These are phyloP conservation scores for Crucihimalaya himalaica DNA, from an alignment of 345 rosid genomes.

Conservation along the genomic window DNA sequence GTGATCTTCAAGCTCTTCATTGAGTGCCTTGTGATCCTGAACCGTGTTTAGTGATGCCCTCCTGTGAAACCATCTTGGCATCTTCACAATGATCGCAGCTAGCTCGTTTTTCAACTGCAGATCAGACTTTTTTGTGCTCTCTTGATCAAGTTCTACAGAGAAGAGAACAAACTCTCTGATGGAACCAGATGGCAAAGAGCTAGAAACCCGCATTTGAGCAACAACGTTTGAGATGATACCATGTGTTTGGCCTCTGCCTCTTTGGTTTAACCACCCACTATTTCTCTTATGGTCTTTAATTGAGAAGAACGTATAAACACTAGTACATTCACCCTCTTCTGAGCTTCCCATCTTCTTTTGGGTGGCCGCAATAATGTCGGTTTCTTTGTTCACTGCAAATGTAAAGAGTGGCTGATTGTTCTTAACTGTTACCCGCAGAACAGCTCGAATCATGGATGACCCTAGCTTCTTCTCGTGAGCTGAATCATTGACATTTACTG, in stretches of 20 bases:
- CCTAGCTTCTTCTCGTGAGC: slow-evolving; percentile 49
- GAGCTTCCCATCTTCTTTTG: slow-evolving; percentile 55
- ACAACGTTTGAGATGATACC: slow-evolving; percentile 61
- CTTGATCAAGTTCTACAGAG: slow-evolving; percentile 55
- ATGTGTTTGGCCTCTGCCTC: slow-evolving; percentile 61
- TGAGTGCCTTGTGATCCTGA: slow-evolving; percentile 34
- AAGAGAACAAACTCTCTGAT: slow-evolving; percentile 75
- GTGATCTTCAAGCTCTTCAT: slow-evolving; percentile 33
- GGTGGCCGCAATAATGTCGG: slow-evolving; percentile 75
- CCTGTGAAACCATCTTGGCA: slow-evolving; percentile 47
- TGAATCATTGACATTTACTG: slow-evolving; percentile 45
- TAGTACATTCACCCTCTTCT: slow-evolving; percentile 51
- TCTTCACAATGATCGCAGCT: slow-evolving; percentile 77
- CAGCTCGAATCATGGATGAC: slow-evolving; percentile 65
- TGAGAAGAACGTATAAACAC: slow-evolving; percentile 71
- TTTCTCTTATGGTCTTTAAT: slow-evolving; percentile 71
- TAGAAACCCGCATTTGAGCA: slow-evolving; percentile 80
- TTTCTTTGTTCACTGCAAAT: slow-evolving; percentile 76
- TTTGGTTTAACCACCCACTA: slow-evolving; percentile 73
- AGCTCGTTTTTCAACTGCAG: slow-evolving; percentile 71
- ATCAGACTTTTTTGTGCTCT: slow-evolving; percentile 47
- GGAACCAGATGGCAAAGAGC: slow-evolving; percentile 46
- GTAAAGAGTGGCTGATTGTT: slow-evolving; percentile 79
- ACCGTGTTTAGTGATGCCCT: slow-evolving; percentile 34
- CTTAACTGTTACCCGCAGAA: slow-evolving; percentile 66